Base-by-base conservation (phyloP, 2,329 filamentous ascomycete species). In the Gaeumannomyces tritici region DNA sequence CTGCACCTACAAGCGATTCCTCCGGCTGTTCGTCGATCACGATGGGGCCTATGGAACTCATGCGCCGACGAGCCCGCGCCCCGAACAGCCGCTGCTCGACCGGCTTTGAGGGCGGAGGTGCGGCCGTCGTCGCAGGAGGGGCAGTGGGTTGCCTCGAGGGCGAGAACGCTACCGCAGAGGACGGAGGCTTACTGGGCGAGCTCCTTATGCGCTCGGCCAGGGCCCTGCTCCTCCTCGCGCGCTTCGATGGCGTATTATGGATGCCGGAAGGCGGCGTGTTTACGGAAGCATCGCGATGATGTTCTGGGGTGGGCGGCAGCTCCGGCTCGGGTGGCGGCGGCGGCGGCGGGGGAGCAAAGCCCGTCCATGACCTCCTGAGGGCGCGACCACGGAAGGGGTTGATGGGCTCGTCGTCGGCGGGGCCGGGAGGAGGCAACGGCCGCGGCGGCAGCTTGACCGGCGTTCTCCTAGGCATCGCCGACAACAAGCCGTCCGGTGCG, bases 201-300 rank as follows among this genome's bases (percentile, higher is more conserved):
- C 75, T 78, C 63, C 76, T 80, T 47, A 73, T 73, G 62, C 66
- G 75, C 61, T 73, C 72, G 1, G 73, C 72, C 57, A 76, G 70
- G 1, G 70, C 70, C 62, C 71, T 76, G 63, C 73, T 77, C 67
- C 79, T 76, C 67, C 77, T 77, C 3, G 76, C 74, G 35, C 75
- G 74, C 63, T 78, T 82, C 27, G 81, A 83, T 0, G 84, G 83
- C 18, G 82, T 85, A 60, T 80, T 80, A 64, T 87, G 84, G 31
- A 88, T 87, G 1, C 85, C 85, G 26, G 75, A 71, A 0, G 84
- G 82, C 9, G 83, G 83, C 3, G 81, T 82, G 56, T 79, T 81
- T 31, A 83, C 76, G 1, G 82, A 75, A 0, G 80, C 78, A 63
- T 87, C 84, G 2, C 74, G 75, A 59, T 80, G 75, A 59, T 80